Evolutionary conservation across 805 yeast species (phyloP), one percentile per base, ranked within the genome.

Genomic region (Starmerella riodocensis): DNA sequence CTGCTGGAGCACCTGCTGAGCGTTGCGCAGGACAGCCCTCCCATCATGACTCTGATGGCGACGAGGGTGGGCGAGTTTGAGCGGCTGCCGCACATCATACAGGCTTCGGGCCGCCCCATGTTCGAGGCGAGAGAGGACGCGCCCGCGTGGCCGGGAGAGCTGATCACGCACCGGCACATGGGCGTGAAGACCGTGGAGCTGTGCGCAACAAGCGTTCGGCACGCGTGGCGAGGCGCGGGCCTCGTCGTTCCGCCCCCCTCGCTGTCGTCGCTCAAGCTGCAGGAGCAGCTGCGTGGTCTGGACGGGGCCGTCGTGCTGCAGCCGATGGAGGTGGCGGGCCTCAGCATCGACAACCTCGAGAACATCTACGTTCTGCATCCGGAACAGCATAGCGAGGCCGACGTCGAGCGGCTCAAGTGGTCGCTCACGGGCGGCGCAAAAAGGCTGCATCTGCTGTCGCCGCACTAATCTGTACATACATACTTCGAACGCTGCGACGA

Each of bases 1-100:
- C 39, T 53, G 11, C 25, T 55, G 27, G 42, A 38, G 13, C 47
- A 51, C 35, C 8, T 54, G 2, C 20, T 47, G 14, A 1, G 9
- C n/a, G 11, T n/a, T 6, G 18, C 31, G 4, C 17, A 34, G n/a
- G 16, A 31, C 11, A 23, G 30, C 13, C 25, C 29, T 20, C 50
- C 48, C 3, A 29, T 40, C 11, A 24, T 45, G 5, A 39, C 43
- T 1, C 18, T 49, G 2, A 7, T 45, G 21, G 32, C 45, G 17
- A 45, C 32, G 41, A 29, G 28, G 29, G n/a, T 11, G 8, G 4
- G 14, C 8, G 18, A 36, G 18, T 45, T 46, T 31, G 16, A 23
- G 7, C 32, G 31, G 30, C 33, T 48, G 35, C 44, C 44, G 11
- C 21, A 17, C 13, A 12, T 48, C 2, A 29, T 45, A 6, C 34